These are phyloP conservation scores for Erigeron canadensis DNA, from an alignment of 129 eudicot genomes.

Conservation along the genomic window DNA sequence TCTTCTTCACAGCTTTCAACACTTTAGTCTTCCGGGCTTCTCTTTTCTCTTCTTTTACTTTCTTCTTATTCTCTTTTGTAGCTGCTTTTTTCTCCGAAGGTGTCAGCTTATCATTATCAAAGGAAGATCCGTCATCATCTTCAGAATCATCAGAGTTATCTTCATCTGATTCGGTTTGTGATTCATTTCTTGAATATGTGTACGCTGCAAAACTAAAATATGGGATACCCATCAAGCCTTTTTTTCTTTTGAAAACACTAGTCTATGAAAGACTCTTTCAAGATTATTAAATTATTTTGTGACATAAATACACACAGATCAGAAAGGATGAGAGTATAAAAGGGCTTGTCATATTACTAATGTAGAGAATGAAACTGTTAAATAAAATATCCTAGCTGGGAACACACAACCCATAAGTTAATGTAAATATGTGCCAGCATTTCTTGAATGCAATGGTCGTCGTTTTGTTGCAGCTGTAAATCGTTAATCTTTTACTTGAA, in stretches of 20 bases:
- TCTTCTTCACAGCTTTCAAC: conserved; percentile 81
- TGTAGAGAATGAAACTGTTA: too few relatives aligned
- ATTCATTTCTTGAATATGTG: conserved; percentile 35
- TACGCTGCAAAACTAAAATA: too few relatives aligned
- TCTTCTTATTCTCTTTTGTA: conserved; percentile 92
- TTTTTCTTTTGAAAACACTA: too few relatives aligned
- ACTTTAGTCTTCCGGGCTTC: conserved; percentile 83
- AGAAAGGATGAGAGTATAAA: not conserved
- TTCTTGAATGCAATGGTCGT: too few relatives aligned
- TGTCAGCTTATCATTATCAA: conserved; percentile 37
- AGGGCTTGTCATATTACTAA: not conserved
- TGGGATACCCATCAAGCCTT: too few relatives aligned
- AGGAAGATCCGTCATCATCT: conserved; percentile 36
- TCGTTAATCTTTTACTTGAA: too few relatives aligned
- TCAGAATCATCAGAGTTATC: conserved; percentile 39
- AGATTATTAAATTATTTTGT: too few relatives aligned
- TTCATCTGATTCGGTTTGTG: conserved; percentile 44
- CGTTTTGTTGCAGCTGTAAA: too few relatives aligned
- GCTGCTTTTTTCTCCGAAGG: conserved; percentile 63
- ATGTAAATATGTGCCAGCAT: too few relatives aligned
- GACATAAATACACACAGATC: not conserved
- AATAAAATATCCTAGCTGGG: too few relatives aligned
- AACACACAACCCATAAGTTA: too few relatives aligned
- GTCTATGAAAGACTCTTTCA: not conserved
- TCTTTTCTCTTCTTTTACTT: conserved; percentile 85